Evolutionary conservation across 1,139 yeast genomes (phyloP).

Genomic region (Candida mesenterica): DNA sequence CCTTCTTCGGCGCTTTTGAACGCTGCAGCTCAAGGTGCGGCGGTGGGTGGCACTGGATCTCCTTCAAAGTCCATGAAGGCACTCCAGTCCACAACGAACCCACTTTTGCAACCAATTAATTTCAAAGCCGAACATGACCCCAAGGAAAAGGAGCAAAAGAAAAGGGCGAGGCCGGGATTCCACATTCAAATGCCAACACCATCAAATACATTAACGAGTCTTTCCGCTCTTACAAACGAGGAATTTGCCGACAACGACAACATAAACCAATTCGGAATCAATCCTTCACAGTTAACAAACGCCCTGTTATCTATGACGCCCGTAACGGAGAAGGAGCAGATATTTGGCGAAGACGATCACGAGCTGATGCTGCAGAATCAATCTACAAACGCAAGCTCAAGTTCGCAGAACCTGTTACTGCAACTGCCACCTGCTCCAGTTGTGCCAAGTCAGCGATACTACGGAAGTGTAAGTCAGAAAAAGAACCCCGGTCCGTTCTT

Average conservation of each 20-base stretch:
- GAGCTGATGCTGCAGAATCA: not conserved
- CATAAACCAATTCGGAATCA: constrained; percentile 65
- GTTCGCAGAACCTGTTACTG: not conserved
- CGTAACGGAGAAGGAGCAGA: constrained; percentile 54
- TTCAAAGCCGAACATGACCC: constrained; percentile 27
- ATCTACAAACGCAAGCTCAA: not conserved
- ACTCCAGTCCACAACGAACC: constrained; percentile 39
- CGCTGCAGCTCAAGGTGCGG: constrained; percentile 2
- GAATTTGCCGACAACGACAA: constrained; percentile 29
- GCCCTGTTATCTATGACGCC: constrained; percentile 75
- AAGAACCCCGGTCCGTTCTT: constrained; percentile 9
- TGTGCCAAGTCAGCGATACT: constrained; percentile 2
- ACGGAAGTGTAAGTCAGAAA: constrained; percentile 6
- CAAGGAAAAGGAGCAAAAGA: constrained; percentile 9
- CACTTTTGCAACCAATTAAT: constrained; percentile 62
- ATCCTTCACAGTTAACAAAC: constrained; percentile 49
- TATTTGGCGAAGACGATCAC: constrained; percentile 9
- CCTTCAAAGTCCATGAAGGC: constrained; percentile 60
- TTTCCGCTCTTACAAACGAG: constrained; percentile 38
- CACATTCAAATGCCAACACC: constrained; percentile 53
- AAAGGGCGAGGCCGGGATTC: constrained; percentile 37
- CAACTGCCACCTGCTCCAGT: constrained; percentile 3
- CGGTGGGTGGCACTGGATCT: constrained; percentile 25
- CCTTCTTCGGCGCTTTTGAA: constrained; percentile 20
- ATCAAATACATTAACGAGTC: constrained; percentile 29